Conservation (phyloP, 1,284 basidiomycete species). For the Athelia sp. region DNA sequence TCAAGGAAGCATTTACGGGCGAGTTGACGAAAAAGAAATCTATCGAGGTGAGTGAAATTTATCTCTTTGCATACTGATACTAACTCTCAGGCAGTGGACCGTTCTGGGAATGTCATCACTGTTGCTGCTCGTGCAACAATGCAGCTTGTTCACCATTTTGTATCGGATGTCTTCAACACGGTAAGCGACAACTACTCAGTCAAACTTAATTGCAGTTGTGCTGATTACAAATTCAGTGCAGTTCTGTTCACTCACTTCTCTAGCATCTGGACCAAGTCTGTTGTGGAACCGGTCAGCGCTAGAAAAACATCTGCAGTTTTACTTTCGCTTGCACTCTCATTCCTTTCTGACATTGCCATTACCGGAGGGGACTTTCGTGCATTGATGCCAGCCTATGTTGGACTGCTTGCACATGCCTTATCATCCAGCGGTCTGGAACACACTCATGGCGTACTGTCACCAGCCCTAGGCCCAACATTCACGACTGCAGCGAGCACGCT, state of each 20-base stretch:
- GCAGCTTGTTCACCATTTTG: conserved; percentile 55
- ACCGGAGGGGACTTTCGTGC: conserved; percentile 26
- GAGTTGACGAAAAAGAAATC: conserved; percentile 45
- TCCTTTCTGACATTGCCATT: conserved; percentile 31
- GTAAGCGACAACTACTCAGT: conserved; percentile 29
- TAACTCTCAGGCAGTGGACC: conserved; percentile 49
- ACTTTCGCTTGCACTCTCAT: conserved; percentile 43
- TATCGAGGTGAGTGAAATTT: conserved; percentile 47
- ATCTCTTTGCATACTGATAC: conserved; percentile 1
- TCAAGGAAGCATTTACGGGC: conserved; percentile 52
- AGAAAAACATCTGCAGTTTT: conserved; percentile 28
- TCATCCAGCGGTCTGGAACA: conserved; percentile 58
- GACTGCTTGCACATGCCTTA: conserved; percentile 52
- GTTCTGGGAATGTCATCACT: conserved; percentile 62
- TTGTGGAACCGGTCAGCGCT: conserved; percentile 33
- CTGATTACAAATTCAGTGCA: conserved; percentile 36
- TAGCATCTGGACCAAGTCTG: conserved; percentile 51
- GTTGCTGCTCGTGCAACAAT: conserved; percentile 62
- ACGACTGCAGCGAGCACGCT: conserved; percentile 49
- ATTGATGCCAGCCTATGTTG: conserved; percentile 58
- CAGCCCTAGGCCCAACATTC: conserved; percentile 49
- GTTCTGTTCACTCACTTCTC: conserved; percentile 66
- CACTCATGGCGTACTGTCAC: conserved; percentile 49
- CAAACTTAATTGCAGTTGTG: not conserved
- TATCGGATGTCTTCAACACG: conserved; percentile 59